Conservation (phyloP, 495 filamentous ascomycete species). For the Jackrogersella multiformis region DNA sequence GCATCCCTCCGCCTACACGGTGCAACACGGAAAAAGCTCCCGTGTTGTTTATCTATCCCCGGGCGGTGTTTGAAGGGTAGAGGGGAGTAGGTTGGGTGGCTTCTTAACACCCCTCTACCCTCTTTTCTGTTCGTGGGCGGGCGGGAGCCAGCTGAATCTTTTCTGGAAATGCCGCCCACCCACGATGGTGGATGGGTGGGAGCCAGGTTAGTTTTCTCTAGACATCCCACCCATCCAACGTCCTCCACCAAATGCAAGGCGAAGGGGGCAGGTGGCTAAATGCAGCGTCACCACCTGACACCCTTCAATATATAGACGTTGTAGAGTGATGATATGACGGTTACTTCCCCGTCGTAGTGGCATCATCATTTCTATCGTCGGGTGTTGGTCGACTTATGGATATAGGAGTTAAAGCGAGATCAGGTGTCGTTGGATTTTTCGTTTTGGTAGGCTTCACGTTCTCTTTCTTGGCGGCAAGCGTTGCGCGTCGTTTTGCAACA, state of each 20-base stretch:
- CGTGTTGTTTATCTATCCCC: too few species aligned
- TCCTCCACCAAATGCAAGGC: neutral
- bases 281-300: neutral
- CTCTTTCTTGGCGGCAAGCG: conserved; percentile 60
- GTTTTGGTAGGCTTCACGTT: conserved; percentile 12
- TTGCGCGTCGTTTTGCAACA: conserved; percentile 60
- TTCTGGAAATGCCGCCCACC: neutral
- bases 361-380: neutral
- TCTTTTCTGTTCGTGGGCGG: neutral
- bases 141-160: neutral
- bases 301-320: neutral
- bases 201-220: neutral
- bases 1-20: neutral
- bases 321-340: neutral
- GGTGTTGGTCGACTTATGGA: neutral
- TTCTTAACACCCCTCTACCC: neutral
- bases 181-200: neutral
- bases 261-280: neutral
- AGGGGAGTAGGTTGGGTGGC: neutral
- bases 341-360: conserved; percentile 2
- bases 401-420: conserved; percentile 8
- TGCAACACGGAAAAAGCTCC: too few species aligned
- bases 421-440: neutral
- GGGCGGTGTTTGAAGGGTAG: too few species aligned
- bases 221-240: neutral